Evolutionary conservation across 2,329 filamentous ascomycete genomes (phyloP).

Genomic region (Alternaria sp.): DNA sequence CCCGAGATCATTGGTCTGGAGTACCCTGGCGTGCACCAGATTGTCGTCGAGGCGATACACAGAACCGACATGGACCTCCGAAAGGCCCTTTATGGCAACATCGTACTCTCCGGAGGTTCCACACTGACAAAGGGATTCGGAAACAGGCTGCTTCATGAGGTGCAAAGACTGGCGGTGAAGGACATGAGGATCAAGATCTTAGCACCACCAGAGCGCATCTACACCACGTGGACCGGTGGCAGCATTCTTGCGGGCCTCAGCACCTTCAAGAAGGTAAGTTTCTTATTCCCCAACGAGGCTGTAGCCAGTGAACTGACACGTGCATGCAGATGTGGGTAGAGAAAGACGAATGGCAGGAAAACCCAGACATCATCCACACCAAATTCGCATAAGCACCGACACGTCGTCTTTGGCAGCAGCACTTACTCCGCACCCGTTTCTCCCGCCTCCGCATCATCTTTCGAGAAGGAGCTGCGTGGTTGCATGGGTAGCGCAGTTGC

Average conservation of each 20-base stretch:
- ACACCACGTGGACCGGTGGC: conserved; percentile 98
- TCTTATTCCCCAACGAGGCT: conserved; percentile 9
- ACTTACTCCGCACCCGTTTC: conserved; percentile 32
- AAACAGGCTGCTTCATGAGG: conserved; percentile 87
- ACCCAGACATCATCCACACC: conserved; percentile 97
- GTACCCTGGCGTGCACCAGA: conserved; percentile 96
- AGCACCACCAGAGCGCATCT: conserved; percentile 95
- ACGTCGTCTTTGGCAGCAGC: conserved; percentile 39
- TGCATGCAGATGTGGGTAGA: conserved; percentile 92
- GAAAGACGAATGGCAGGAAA: conserved; percentile 99
- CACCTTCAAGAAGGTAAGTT: conserved; percentile 92
- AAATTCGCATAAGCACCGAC: conserved; percentile 75
- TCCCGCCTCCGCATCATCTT: conserved; percentile 41
- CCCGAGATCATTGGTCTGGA: conserved; percentile 96
- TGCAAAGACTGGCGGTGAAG: conserved; percentile 92
- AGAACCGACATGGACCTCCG: conserved; percentile 94
- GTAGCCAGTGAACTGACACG: conserved; percentile 35
- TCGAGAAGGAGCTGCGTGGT: conserved; percentile 34
- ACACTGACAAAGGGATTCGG: conserved; percentile 97
- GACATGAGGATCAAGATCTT: conserved; percentile 99
- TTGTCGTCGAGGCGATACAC: conserved; percentile 94
- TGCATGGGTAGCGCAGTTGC: conserved; percentile 13
- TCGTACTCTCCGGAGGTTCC: conserved; percentile 93
- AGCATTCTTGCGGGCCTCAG: conserved; percentile 96
- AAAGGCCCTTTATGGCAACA: conserved; percentile 93